A percentile compares a stretch with the other conserved stretches of the same genome.
Conservation (phyloP, 306 rosid genomes). For the Castanea crenata region DNA sequence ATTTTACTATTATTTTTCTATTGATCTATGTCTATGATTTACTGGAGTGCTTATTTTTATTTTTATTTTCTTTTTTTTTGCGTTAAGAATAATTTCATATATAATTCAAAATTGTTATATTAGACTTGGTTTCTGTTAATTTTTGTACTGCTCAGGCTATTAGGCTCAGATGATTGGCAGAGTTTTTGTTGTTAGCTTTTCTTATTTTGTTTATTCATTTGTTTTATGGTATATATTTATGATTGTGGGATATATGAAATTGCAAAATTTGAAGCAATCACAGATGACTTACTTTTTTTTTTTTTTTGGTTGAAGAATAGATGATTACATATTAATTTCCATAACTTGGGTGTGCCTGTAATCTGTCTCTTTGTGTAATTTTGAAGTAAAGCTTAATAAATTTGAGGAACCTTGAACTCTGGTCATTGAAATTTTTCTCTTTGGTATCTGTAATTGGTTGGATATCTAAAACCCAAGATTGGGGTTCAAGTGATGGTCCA, state of each 20-base stretch:
- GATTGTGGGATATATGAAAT: background rate
- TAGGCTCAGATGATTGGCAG: too few relatives aligned
- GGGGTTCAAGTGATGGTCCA: background rate
- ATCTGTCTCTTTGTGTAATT: too few relatives aligned
- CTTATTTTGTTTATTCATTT: too few relatives aligned
- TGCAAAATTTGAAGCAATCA: background rate
- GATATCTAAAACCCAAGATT: background rate
- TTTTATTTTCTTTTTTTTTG: too few relatives aligned
- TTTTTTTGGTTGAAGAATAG: too few relatives aligned
- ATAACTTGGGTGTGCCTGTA: too few relatives aligned
- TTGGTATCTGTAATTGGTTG: background rate
- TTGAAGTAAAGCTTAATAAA: too few relatives aligned
- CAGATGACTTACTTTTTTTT: too few relatives aligned
- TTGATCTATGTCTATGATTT: background rate
- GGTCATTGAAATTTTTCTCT: background rate
- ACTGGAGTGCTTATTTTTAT: background rate
- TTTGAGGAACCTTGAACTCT: too few relatives aligned
- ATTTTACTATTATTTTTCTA: background rate
- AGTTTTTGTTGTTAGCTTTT: too few relatives aligned
- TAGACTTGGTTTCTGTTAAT: background rate
- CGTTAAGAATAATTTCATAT: too few relatives aligned
- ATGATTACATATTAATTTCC: too few relatives aligned
- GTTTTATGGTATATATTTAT: background rate
- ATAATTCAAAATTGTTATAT: background rate
- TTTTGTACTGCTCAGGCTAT: background rate